These are phyloP conservation scores for Cutaneotrichosporon sp. DNA, from an alignment of 1,284 basidiomycete species.

Conservation along the genomic window DNA sequence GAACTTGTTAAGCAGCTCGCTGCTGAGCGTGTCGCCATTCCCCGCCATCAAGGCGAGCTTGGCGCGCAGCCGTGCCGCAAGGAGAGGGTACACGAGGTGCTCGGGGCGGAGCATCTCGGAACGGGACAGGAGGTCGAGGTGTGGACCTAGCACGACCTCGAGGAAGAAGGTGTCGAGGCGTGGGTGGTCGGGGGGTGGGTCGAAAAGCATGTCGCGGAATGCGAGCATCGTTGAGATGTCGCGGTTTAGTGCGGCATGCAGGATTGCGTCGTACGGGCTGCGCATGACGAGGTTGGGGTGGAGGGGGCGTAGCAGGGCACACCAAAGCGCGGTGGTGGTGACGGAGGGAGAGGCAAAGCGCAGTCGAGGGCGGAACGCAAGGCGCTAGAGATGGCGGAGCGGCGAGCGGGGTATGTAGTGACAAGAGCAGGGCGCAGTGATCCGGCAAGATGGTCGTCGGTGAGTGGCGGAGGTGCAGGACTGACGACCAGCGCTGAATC, in stretches of 20 bases:
- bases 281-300: not conserved
- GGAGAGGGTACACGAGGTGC: not conserved
- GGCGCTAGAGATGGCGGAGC: too few relatives aligned
- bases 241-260: not conserved
- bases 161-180: not conserved
- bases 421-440: too few relatives aligned
- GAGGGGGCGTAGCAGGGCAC: not conserved
- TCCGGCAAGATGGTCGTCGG: too few relatives aligned
- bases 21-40: not conserved
- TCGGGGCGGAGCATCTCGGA: not conserved
- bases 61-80: not conserved
- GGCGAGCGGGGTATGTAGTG: too few relatives aligned
- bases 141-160: not conserved
- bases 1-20: not conserved
- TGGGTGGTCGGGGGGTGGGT: not conserved
- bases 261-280: not conserved
- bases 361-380: too few relatives aligned
- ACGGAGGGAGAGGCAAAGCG: too few relatives aligned
- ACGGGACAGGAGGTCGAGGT: not conserved
- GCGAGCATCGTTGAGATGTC: not conserved
- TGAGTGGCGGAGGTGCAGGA: too few relatives aligned
- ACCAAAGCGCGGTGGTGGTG: too few relatives aligned
- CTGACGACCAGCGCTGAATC: too few relatives aligned
- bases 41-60: not conserved
- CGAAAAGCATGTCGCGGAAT: not conserved